These are phyloP conservation scores for Coniochaeta sp. DNA, from an alignment of 2,329 filamentous ascomycete genomes.

Conservation along the genomic window DNA sequence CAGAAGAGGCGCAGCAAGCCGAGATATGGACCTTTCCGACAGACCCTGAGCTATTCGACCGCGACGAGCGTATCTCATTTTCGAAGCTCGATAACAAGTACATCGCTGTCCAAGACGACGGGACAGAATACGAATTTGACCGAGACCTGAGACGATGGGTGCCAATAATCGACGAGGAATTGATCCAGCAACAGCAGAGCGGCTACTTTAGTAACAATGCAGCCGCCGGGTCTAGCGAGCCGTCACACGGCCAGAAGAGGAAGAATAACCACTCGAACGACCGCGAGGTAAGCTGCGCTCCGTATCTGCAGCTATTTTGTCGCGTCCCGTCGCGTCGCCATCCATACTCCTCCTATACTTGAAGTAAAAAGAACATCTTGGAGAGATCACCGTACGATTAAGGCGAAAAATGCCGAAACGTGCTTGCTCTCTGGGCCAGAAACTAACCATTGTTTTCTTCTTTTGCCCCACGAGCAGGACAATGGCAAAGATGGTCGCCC, in stretches of 20 bases:
- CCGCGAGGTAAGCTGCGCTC: constrained; percentile 34
- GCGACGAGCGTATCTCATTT: constrained; percentile 77
- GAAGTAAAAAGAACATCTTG: constrained; percentile 4
- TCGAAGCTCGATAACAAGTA: constrained; percentile 77
- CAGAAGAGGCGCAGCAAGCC: constrained; percentile 7
- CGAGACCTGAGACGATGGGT: constrained; percentile 66
- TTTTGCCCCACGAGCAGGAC: constrained; percentile 17
- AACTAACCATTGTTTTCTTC: constrained; percentile 16
- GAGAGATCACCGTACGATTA: not conserved
- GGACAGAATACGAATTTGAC: constrained; percentile 80
- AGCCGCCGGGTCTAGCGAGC: constrained; percentile 9
- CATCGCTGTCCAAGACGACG: constrained; percentile 77
- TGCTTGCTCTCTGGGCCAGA: constrained; percentile 2
- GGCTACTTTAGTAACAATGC: constrained; percentile 14
- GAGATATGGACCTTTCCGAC: constrained; percentile 42
- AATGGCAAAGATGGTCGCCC: constrained; percentile 14
- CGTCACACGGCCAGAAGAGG: constrained; percentile 28
- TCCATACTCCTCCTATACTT: not conserved
- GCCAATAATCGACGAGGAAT: constrained; percentile 33
- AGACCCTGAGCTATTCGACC: constrained; percentile 61
- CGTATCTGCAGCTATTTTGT: constrained; percentile 12
- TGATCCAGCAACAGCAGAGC: constrained; percentile 19
- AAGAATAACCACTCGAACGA: constrained; percentile 29
- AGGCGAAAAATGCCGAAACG: not conserved
- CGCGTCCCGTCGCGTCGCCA: constrained; percentile 2